Evolutionary conservation across 768 basidiomycete species (phyloP).

Genomic region (Lactarius sanguifluus): DNA sequence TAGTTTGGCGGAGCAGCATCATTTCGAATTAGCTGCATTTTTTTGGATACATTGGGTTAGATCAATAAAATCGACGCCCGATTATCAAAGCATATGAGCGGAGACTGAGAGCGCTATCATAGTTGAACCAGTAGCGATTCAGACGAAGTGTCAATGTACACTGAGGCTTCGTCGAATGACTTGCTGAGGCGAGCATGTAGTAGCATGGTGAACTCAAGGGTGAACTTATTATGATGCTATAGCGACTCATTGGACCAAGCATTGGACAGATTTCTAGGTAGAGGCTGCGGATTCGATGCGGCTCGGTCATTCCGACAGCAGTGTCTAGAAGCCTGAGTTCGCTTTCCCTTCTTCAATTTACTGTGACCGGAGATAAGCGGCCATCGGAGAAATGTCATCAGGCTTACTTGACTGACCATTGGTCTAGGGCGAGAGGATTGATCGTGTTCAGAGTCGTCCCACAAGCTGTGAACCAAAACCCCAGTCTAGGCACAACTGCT

Average conservation of each 20-base stretch:
- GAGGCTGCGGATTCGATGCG: not conserved
- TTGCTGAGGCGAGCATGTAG: not conserved
- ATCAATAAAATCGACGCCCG: not conserved
- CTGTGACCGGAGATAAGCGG: not conserved
- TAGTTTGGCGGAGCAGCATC: not conserved
- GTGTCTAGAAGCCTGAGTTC: not conserved
- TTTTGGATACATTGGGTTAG: too few species aligned
- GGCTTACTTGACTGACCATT: not conserved
- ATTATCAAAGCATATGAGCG: not conserved
- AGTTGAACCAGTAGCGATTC: too few species aligned
- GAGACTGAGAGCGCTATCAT: not conserved
- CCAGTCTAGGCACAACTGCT: not conserved
- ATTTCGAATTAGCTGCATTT: not conserved
- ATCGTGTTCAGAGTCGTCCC: not conserved
- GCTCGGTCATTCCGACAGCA: not conserved
- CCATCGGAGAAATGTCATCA: not conserved
- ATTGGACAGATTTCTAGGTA: not conserved
- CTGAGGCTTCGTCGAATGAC: not conserved
- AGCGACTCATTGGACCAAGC: not conserved
- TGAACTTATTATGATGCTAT: not conserved
- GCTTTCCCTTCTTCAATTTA: not conserved
- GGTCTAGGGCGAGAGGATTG: not conserved
- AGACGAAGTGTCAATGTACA: not conserved
- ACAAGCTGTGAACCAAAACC: not conserved
- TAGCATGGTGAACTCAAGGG: not conserved